phyloP scores from a whole-genome alignment of 495 filamentous ascomycete species.

The Penicillium egyptiacum region DNA sequence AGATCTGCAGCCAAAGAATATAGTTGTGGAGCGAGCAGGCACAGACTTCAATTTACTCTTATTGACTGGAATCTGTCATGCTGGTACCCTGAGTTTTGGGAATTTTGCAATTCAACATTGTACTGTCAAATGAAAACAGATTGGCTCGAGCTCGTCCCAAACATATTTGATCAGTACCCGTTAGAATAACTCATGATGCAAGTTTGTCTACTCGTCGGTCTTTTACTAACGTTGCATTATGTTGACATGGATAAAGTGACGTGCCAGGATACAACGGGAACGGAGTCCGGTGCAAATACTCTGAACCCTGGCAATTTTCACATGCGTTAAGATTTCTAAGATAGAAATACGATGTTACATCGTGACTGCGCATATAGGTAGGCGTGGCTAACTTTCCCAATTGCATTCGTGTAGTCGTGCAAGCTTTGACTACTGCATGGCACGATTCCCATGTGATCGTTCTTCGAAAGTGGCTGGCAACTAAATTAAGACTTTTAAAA shows the following conservation, averaged over 20 bases:
- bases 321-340: not conserved
- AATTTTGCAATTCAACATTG: constrained; percentile 38
- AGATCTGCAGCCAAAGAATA: constrained; percentile 37
- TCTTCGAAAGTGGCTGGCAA: not conserved
- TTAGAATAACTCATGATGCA: too few species aligned
- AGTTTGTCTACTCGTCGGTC: too few species aligned
- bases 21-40: constrained; percentile 24
- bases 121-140: constrained; percentile 20
- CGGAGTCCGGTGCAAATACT: too few species aligned
- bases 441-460: not conserved
- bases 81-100: constrained; percentile 53
- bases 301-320: not conserved
- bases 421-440: not conserved
- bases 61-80: constrained; percentile 51
- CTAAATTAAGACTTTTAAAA: not conserved
- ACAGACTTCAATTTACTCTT: constrained; percentile 34
- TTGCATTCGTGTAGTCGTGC: not conserved
- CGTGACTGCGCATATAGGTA: not conserved
- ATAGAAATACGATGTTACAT: not conserved
- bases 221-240: too few species aligned
- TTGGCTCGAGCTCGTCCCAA: constrained; percentile 25
- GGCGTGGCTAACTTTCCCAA: not conserved
- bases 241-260: too few species aligned
- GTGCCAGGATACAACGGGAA: too few species aligned
- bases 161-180: constrained; percentile 24